Evolutionary conservation across 768 basidiomycete genomes (phyloP).

Genomic region (Suillus fuscotomentosus): DNA sequence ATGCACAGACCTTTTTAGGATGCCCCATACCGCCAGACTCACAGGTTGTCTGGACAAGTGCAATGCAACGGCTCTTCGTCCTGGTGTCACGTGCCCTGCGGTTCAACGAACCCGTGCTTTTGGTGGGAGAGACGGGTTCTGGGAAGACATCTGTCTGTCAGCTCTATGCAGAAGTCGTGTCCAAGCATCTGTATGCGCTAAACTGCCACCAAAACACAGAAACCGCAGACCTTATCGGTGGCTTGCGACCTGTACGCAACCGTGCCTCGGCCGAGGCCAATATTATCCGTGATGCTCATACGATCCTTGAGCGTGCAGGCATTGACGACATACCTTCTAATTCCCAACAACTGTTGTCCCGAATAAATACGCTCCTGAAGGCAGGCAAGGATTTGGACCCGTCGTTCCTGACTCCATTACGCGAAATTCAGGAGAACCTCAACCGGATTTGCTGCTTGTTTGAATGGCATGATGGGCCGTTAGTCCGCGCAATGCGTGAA

Average conservation of each 20-base stretch:
- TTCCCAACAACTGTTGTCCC: conserved; percentile 24
- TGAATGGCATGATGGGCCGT: conserved; percentile 97
- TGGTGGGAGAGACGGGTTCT: conserved; percentile 96
- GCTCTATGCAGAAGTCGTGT: conserved; percentile 68
- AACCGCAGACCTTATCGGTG: conserved; percentile 94
- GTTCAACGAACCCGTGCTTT: conserved; percentile 90
- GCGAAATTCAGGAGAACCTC: conserved; percentile 43
- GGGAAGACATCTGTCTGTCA: conserved; percentile 99
- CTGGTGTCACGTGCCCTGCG: conserved; percentile 82
- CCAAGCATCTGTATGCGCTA: conserved; percentile 63
- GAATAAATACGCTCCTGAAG: conserved; percentile 21
- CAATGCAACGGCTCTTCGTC: conserved; percentile 88
- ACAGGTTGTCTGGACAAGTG: conserved; percentile 85
- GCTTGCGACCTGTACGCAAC: conserved; percentile 85
- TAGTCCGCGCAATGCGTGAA: conserved; percentile 84
- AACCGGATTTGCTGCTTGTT: conserved; percentile 73
- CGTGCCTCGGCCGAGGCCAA: conserved; percentile 55
- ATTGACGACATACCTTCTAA: conserved; percentile 25
- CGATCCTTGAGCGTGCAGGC: conserved; percentile 42
- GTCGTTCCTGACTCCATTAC: conserved; percentile 32
- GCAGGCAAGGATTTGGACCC: conserved; percentile 29
- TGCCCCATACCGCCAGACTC: conserved; percentile 46
- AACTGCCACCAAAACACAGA: conserved; percentile 99
- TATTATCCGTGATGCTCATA: conserved; percentile 40
- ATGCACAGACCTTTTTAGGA: conserved; percentile 50